Percentiles rank a stretch among this genome's conserved stretches.
These are phyloP conservation scores for Pseudisothecium myosuroides DNA, from an alignment of 225 moss, liverwort and hornwort species.

Conservation along the genomic window DNA sequence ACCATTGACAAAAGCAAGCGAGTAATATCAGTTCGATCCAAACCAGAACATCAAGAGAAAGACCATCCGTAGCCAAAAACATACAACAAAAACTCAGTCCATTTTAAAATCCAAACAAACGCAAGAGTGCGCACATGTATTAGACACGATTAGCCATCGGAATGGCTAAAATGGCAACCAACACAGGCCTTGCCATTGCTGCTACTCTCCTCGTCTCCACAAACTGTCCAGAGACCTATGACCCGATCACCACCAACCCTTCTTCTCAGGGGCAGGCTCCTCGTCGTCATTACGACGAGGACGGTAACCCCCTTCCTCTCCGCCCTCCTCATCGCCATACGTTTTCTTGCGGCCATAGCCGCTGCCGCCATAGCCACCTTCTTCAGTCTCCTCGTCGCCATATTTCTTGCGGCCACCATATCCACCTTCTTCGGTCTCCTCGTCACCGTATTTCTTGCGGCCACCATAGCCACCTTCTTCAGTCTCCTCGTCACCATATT, in stretches of 20 bases:
- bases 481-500: neutral
- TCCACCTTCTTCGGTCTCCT: neutral
- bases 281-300: conserved; percentile 13
- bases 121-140: neutral
- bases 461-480: neutral
- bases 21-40: neutral
- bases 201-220: neutral
- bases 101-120: neutral
- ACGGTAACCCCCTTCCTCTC: conserved; percentile 2
- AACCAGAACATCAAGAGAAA: neutral
- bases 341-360: neutral
- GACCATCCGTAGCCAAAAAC: neutral
- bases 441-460: neutral
- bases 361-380: neutral
- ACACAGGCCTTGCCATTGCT: neutral
- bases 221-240: neutral
- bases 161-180: neutral
- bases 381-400: neutral
- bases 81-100: neutral
- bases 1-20: neutral
- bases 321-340: neutral
- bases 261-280: conserved; percentile 5
- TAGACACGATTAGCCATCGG: neutral
- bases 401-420: neutral
- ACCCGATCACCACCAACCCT: conserved; percentile 12